Evolutionary conservation across 23 red algal species (phyloP).

Genomic region (Agarophyton chilense): DNA sequence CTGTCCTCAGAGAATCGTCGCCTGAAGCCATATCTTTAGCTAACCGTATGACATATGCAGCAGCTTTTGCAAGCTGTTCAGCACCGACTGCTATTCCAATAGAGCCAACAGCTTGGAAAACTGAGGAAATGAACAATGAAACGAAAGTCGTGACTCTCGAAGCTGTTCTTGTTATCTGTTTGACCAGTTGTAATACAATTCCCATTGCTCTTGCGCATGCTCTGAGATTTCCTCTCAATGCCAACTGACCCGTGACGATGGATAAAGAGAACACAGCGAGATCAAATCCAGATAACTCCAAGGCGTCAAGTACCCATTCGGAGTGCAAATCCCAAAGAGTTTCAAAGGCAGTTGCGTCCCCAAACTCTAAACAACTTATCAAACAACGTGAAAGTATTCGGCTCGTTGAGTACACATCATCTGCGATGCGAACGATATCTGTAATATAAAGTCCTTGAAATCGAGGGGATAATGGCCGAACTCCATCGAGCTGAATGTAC

Average conservation of each 20-base stretch:
- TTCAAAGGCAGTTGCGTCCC: background rate
- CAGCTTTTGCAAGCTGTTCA: background rate
- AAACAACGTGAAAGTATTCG: background rate
- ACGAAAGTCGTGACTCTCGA: background rate
- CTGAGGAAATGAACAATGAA: background rate
- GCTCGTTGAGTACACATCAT: background rate
- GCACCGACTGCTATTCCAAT: slow-evolving; percentile 5
- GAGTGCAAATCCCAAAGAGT: background rate
- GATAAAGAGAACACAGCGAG: background rate
- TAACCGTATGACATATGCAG: background rate
- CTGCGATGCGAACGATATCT: background rate
- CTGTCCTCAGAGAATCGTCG: background rate
- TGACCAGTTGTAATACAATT: background rate
- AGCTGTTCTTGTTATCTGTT: background rate
- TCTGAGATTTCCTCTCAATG: background rate
- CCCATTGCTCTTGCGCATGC: background rate
- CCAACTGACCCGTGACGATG: background rate
- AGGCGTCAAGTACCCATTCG: background rate
- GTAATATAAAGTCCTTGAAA: background rate
- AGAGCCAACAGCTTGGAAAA: slow-evolving; percentile 4
- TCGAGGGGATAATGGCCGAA: background rate
- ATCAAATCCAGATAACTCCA: background rate
- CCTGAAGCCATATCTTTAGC: background rate
- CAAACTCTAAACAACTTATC: background rate
- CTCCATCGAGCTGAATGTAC: background rate